Evolutionary conservation across 495 filamentous ascomycete genomes (phyloP), one percentile per base, ranked within the genome.

Genomic region (Margaritispora aquatica): DNA sequence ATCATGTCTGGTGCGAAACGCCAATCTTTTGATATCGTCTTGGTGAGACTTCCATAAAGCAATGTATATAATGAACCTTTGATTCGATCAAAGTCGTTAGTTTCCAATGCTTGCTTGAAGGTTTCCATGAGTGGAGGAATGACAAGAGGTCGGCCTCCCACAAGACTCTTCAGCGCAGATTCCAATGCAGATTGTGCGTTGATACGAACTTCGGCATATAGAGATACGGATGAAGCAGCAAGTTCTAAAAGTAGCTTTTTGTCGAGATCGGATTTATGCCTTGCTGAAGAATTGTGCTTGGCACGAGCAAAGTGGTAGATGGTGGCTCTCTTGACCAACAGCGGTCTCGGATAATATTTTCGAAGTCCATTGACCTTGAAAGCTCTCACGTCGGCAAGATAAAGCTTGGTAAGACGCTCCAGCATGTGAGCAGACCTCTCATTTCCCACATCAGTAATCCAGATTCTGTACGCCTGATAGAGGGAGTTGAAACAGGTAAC

Each of bases 371-470:
- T 95, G 66, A 96, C 88, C 73, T 96, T 97, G 77, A 96, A 99
- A 0, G 92, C 88, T 29, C 87, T 83, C 38, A 89, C 88, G 66
- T 99, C 94, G 9, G 89, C 86, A 55, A 82, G 80, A 57, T 96
- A 85, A 11, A 99, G 81, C 48, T 90, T 81, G 8, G 84, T 82
- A 13, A 97, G 84, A 23, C 95, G 80, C 67, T 99, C 94, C 26
- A 99, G 75, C 10, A 94, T 89, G 69, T 96, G 95, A 5, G 94
- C 93, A 9, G 92, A 96, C 58, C 94, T 78, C 68, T 99, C 94
- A 58, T 96, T 95, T 20, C 95, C 95, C 48, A 97, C 91, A 64
- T 99, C 94, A 8, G 95, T 88, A 66, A 99, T 96, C 90, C 91
- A 99, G n/a, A 87, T 91, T 17, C 88, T 77, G 71, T 96, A 99